Conservation (phyloP, 164 flowering plant species). For the Berberis vulgaris region DNA sequence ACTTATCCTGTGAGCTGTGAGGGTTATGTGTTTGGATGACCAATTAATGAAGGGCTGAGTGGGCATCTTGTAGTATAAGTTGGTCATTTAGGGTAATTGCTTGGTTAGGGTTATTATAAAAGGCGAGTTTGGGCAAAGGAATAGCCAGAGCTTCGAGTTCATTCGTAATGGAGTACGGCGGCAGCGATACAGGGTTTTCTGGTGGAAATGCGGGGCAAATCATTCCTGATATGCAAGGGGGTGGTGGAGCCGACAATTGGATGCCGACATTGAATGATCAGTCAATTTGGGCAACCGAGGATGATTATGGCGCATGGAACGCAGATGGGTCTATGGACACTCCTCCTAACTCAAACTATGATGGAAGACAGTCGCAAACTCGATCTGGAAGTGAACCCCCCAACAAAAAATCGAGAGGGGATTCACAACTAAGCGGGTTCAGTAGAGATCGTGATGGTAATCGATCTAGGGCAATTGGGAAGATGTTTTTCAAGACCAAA, state of each 20-base stretch:
- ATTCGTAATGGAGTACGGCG: slow-evolving; percentile 42
- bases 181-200: slow-evolving; percentile 26
- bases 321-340: slow-evolving; percentile 31
- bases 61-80: background rate
- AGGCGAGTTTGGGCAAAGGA: background rate
- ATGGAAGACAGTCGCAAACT: slow-evolving; percentile 34
- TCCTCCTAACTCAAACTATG: slow-evolving; percentile 34
- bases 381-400: slow-evolving; percentile 61
- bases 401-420: slow-evolving; percentile 52
- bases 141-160: background rate
- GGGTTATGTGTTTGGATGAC: background rate
- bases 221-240: slow-evolving; percentile 21
- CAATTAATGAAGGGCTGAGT: background rate
- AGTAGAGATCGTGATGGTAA: slow-evolving; percentile 21
- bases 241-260: slow-evolving; percentile 36
- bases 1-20: too few relatives aligned
- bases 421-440: slow-evolving; percentile 23
- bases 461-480: slow-evolving; percentile 77
- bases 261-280: slow-evolving; percentile 35
- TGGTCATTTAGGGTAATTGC: background rate
- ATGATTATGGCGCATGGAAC: slow-evolving; percentile 75
- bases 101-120: background rate
- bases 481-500: slow-evolving; percentile 95
- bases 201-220: slow-evolving; percentile 47
- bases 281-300: slow-evolving; percentile 93